Evolutionary conservation across 2,329 filamentous ascomycete genomes (phyloP).

Genomic region (Chrysoporthe cubensis): DNA sequence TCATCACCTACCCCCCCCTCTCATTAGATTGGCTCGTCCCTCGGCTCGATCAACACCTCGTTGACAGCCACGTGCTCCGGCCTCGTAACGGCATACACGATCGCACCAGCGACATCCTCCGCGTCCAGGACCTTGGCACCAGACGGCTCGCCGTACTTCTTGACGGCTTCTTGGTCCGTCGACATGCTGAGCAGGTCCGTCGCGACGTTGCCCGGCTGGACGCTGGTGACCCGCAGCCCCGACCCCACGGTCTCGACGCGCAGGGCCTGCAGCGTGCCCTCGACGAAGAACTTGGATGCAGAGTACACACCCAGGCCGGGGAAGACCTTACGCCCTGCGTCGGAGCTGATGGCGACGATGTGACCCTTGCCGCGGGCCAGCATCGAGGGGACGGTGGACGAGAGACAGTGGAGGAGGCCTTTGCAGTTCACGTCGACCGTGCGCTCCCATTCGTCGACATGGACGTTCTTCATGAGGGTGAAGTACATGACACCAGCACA

Average conservation of each 20-base stretch:
- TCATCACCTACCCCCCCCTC: neutral
- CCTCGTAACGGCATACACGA: slow-evolving; percentile 75
- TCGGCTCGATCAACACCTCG: slow-evolving; percentile 77
- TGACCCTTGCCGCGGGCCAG: slow-evolving; percentile 70
- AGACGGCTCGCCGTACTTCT: slow-evolving; percentile 76
- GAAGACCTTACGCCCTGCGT: slow-evolving; percentile 81
- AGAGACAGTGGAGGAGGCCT: slow-evolving; percentile 74
- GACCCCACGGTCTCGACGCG: slow-evolving; percentile 76
- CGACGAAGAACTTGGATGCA: slow-evolving; percentile 83
- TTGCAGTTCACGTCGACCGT: slow-evolving; percentile 89
- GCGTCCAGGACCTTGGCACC: slow-evolving; percentile 77
- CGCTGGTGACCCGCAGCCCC: slow-evolving; percentile 71
- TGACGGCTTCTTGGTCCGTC: slow-evolving; percentile 74
- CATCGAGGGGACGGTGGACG: slow-evolving; percentile 72
- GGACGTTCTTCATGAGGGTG: slow-evolving; percentile 80
- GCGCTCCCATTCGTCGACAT: slow-evolving; percentile 76
- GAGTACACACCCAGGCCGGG: slow-evolving; percentile 82
- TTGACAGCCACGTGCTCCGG: slow-evolving; percentile 78
- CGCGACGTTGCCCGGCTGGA: slow-evolving; percentile 78
- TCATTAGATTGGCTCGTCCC: slow-evolving; percentile 71
- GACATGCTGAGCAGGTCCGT: slow-evolving; percentile 77
- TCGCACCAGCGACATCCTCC: slow-evolving; percentile 72
- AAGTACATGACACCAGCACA: slow-evolving; percentile 89
- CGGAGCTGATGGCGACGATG: slow-evolving; percentile 80
- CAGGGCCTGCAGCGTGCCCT: slow-evolving; percentile 76